Conservation (phyloP, 1,284 basidiomycete species). For the Naganishia liquefaciens region DNA sequence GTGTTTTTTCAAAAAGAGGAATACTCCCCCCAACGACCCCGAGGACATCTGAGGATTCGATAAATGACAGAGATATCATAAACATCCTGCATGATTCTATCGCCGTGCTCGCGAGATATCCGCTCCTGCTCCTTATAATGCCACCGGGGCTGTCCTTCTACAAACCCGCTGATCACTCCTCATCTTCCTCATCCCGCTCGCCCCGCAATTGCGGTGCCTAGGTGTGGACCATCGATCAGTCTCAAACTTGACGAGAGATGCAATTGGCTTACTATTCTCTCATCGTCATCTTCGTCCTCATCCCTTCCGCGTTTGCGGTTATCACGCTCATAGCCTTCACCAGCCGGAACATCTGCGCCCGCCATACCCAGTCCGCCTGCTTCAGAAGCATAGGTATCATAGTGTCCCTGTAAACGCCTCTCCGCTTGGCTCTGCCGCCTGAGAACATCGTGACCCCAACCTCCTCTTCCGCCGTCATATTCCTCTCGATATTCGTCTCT, state of each 20-base stretch:
- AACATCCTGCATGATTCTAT: background rate
- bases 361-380: constrained; percentile 75
- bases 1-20: no score
- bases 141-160: no score
- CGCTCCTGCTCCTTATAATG: no score
- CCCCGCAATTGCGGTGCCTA: constrained; percentile 33
- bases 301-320: constrained; percentile 29
- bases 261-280: constrained; percentile 16
- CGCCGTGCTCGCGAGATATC: no score
- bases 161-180: background rate
- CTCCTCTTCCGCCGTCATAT: constrained; percentile 92
- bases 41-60: no score
- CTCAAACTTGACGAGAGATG: no score
- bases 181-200: constrained; percentile 30
- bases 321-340: constrained; percentile 43
- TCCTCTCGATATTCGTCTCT: constrained; percentile 96
- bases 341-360: constrained; percentile 69
- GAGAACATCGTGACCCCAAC: constrained; percentile 73
- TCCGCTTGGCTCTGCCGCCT: constrained; percentile 71
- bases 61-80: background rate
- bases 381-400: constrained; percentile 82
- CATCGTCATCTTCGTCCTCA: constrained; percentile 30
- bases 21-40: no score
- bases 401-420: constrained; percentile 67
- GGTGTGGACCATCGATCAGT: background rate